A percentile compares a stretch with the other conserved stretches of the same genome.
Evolutionary conservation across 2,329 filamentous ascomycete genomes (phyloP).

Genomic region (Aspergillus luchuensis): DNA sequence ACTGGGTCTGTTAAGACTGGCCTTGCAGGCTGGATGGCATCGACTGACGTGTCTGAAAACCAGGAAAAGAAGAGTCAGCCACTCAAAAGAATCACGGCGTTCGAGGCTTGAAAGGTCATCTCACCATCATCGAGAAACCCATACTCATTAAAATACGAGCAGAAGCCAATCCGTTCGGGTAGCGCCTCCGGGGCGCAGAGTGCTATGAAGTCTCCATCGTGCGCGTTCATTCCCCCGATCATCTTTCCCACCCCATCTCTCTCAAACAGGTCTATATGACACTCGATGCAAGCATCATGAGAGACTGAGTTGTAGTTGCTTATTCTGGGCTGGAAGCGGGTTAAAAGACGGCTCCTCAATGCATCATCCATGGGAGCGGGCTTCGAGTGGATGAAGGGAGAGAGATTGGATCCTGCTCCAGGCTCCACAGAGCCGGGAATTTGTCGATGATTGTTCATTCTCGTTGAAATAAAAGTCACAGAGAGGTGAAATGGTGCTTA

Average conservation of each 20-base stretch:
- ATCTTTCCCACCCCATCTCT: not conserved
- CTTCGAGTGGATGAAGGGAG: no score
- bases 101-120: not conserved
- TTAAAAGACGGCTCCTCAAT: no score
- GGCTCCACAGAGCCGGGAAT: no score
- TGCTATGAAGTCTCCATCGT: not conserved
- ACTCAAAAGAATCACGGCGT: no score
- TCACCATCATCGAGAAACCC: slow-evolving; percentile 7
- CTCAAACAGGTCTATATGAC: slow-evolving; percentile 1
- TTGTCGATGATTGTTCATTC: no score
- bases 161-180: not conserved
- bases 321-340: not conserved
- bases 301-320: not conserved
- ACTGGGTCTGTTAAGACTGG: no score
- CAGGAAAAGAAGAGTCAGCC: not conserved
- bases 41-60: not conserved
- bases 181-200: not conserved
- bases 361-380: no score
- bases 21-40: not conserved
- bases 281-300: not conserved
- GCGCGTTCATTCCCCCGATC: slow-evolving; percentile 1
- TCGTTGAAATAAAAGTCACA: no score
- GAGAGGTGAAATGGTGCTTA: no score
- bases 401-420: no score
- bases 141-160: slow-evolving; percentile 5